A percentile compares a stretch with the other conserved stretches of the same genome.
Conservation (phyloP, 352 stramenopile species). For the Pythium phragmiticola region DNA sequence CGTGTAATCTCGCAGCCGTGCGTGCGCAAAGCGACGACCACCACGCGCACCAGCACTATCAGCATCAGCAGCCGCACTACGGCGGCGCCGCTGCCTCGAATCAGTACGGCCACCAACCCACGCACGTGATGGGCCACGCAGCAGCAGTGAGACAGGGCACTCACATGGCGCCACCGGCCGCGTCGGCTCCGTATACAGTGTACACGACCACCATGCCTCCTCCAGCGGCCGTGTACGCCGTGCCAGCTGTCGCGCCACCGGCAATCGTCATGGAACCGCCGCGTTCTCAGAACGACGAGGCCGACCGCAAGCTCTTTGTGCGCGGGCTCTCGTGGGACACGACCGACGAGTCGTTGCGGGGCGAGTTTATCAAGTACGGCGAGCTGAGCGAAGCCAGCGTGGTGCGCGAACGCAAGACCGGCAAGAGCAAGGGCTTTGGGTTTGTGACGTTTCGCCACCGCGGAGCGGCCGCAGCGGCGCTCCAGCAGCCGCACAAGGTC, state of each 20-base stretch:
- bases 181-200: conserved; percentile 30
- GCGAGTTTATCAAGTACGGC: conserved; percentile 65
- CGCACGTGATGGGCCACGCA: neutral
- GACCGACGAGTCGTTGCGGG: conserved; percentile 43
- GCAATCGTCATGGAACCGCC: conserved; percentile 20
- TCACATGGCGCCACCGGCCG: neutral
- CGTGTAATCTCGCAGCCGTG: conserved; percentile 55
- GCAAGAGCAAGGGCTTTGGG: conserved; percentile 67
- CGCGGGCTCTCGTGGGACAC: conserved; percentile 56
- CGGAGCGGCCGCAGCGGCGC: conserved; percentile 36
- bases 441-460: conserved; percentile 67
- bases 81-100: conserved; percentile 5
- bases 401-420: conserved; percentile 48
- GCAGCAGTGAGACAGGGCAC: neutral
- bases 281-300: conserved; percentile 31
- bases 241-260: conserved; percentile 25
- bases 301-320: conserved; percentile 66
- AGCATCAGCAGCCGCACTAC: conserved; percentile 26
- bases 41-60: conserved; percentile 20
- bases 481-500: conserved; percentile 60
- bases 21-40: conserved; percentile 41
- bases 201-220: conserved; percentile 17
- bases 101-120: conserved; percentile 15
- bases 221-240: conserved; percentile 31
- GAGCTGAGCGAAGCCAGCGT: conserved; percentile 53